Evolutionary conservation across 805 yeast species (phyloP).

Genomic region (Pichia sporocuriosa): DNA sequence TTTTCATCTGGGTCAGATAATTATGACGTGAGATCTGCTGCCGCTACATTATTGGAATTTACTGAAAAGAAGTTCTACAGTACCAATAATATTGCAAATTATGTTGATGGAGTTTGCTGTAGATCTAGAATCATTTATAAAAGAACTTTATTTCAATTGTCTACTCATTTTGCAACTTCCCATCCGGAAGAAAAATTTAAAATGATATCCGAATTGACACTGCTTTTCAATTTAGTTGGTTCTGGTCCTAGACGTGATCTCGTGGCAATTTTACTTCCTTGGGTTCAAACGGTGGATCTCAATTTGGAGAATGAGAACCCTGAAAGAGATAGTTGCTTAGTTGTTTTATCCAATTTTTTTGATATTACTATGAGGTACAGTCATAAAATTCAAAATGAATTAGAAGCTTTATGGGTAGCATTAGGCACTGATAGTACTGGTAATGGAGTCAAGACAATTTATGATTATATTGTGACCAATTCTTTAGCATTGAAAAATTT

Average conservation of each 20-base stretch:
- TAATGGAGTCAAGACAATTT: constrained; percentile 57
- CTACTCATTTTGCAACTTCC: constrained; percentile 59
- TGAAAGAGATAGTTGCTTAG: constrained; percentile 35
- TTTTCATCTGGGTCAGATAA: constrained; percentile 75
- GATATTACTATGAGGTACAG: constrained; percentile 80
- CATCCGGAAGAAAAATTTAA: constrained; percentile 54
- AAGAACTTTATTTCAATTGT: constrained; percentile 73
- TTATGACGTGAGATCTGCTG: constrained; percentile 59
- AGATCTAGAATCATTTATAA: constrained; percentile 79
- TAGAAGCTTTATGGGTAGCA: constrained; percentile 94
- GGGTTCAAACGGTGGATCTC: constrained; percentile 82
- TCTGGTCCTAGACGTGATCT: constrained; percentile 66
- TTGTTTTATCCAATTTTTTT: constrained; percentile 75
- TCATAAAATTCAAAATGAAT: constrained; percentile 71
- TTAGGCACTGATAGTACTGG: constrained; percentile 69
- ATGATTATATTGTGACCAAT: constrained; percentile 61
- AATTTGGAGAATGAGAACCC: constrained; percentile 29
- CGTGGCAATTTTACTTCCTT: constrained; percentile 74
- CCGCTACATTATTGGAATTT: constrained; percentile 61
- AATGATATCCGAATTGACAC: constrained; percentile 66
- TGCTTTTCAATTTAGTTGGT: constrained; percentile 56
- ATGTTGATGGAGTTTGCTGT: constrained; percentile 65
- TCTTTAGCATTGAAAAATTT: constrained; percentile 68
- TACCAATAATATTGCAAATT: constrained; percentile 47
- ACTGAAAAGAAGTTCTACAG: constrained; percentile 57